Evolutionary conservation across 352 stramenopile genomes (phyloP), one percentile per base, ranked within the genome.

Genomic region (Phytophthora hybrid): DNA sequence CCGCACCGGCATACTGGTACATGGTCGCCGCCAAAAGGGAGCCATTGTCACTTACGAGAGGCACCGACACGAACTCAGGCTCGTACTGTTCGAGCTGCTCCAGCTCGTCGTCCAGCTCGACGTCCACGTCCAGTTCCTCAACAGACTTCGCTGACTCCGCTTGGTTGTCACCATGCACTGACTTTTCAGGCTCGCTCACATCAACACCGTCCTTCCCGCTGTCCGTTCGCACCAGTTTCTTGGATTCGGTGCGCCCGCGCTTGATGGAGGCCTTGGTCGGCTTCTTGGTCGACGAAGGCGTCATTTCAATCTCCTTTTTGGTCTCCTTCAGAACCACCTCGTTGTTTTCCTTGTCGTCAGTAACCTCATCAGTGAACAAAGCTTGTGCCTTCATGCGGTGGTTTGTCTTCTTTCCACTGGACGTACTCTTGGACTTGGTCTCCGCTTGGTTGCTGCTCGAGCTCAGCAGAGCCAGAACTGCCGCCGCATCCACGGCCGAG

Each of bases 21-120:
- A 89, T 67, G 5, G 79, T 74, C 0, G 83, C 81, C 21, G 77
- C 53, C 39, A 90, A 52, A 4, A 90, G 65, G 1, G 76, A 81
- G 14, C 79, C 67, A 11, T 78, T 69, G 47, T 87, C 83, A 58
- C 81, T 85, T 11, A 77, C 54, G 13, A 88, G 66, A 4, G 81
- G 69, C 34, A 82, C 61, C 5, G 67, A 80, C 19, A 71, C 49
- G 47, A 88, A 88, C 71, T 71, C 68, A 1, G 80, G 79, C 54
- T 88, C 83, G 54, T 71, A 70, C 62, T 77, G 72, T 31, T 88
- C 81, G 3, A 87, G 63, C 23, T 71, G 59, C 26, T 86, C 75
- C 18, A 88, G 59, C 16, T 83, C 65, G 14, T 79, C 73, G 16
- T 84, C 74, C 16, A 82, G 29, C 32, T 72, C 71, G 16, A 41